These are phyloP conservation scores for Trifolium repens DNA, from an alignment of 306 rosid species.

Conservation along the genomic window DNA sequence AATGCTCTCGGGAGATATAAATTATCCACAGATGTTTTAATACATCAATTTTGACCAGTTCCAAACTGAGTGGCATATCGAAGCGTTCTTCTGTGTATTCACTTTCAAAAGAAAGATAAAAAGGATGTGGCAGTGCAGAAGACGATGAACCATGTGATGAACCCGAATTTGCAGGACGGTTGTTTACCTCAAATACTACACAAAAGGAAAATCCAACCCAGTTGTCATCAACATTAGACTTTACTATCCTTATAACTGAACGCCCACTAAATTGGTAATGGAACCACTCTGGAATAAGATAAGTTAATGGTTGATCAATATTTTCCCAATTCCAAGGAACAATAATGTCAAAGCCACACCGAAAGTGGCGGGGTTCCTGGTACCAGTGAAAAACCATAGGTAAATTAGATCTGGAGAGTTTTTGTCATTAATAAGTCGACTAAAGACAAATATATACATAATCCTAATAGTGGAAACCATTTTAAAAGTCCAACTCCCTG, in stretches of 20 bases:
- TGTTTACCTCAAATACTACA: not conserved
- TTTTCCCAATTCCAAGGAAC: not conserved
- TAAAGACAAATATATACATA: no score
- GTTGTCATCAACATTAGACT: not conserved
- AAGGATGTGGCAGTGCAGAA: not conserved
- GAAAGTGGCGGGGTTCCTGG: no score
- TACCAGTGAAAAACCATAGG: no score
- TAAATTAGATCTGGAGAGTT: no score
- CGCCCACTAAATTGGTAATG: not conserved
- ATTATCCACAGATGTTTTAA: not conserved
- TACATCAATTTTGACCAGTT: not conserved
- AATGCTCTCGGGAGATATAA: constrained; percentile 8
- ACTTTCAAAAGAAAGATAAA: constrained; percentile 8
- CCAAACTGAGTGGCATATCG: not conserved
- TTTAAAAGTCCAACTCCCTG: no score
- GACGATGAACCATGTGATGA: not conserved
- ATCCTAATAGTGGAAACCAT: no score
- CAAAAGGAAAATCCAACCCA: not conserved
- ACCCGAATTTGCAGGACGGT: not conserved
- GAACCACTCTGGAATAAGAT: not conserved
- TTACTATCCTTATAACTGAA: not conserved
- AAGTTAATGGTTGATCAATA: not conserved
- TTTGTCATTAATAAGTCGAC: no score
- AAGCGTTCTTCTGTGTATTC: not conserved
- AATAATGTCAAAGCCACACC: not conserved